A percentile compares a stretch with the other conserved stretches of the same genome.
These are phyloP conservation scores for Ceraceosorus bombacis DNA, from an alignment of 1,284 basidiomycete genomes.

Conservation along the genomic window DNA sequence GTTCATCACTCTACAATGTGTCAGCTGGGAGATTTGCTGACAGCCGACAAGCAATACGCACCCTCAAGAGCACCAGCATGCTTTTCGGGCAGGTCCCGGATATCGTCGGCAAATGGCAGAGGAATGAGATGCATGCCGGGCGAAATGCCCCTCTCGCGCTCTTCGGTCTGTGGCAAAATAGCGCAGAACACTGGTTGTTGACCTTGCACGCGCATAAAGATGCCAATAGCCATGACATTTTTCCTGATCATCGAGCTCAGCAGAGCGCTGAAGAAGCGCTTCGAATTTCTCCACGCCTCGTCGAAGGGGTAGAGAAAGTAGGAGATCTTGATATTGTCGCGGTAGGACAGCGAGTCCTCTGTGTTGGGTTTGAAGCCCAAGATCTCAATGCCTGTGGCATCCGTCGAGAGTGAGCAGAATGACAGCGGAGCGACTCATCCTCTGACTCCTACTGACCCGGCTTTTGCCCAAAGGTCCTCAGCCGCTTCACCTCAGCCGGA, in stretches of 20 bases:
- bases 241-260: constrained; percentile 75
- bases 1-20: not conserved
- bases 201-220: constrained; percentile 66
- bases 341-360: constrained; percentile 59
- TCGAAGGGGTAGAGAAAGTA: constrained; percentile 90
- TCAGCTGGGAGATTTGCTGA: constrained; percentile 49
- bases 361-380: constrained; percentile 70
- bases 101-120: constrained; percentile 87
- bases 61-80: constrained; percentile 51
- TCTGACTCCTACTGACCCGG: constrained; percentile 8
- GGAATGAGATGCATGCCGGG: constrained; percentile 87
- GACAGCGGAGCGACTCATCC: not conserved
- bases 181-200: constrained; percentile 72
- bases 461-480: constrained; percentile 54
- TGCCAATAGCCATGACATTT: constrained; percentile 70
- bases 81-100: constrained; percentile 63
- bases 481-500: constrained; percentile 69
- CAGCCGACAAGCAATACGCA: constrained; percentile 50
- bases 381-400: constrained; percentile 63
- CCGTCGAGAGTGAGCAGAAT: constrained; percentile 14
- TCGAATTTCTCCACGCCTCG: constrained; percentile 53
- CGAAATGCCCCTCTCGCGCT: constrained; percentile 59
- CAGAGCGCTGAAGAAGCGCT: constrained; percentile 74
- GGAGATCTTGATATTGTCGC: constrained; percentile 86
- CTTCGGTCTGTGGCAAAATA: constrained; percentile 69